Conservation (phyloP, 1,284 basidiomycete species). For the Sporisorium graminicola region DNA sequence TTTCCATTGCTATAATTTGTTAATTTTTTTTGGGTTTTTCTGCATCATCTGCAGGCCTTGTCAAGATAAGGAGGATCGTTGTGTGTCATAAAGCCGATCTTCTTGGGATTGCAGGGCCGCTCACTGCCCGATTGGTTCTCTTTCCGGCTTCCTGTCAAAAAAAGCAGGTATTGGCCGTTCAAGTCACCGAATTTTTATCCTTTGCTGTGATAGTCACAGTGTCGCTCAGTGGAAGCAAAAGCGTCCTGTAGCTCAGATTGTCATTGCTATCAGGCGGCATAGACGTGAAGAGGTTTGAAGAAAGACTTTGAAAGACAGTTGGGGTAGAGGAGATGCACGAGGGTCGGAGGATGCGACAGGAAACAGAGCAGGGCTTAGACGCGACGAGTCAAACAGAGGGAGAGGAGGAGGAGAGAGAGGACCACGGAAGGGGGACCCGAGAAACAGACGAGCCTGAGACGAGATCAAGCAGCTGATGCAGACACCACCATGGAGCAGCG, state of each 20-base stretch:
- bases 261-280: neutral
- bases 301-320: neutral
- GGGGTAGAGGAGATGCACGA: conserved; percentile 3
- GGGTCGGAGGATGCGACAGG: conserved; percentile 1
- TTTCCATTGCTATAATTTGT: too few species aligned
- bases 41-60: neutral
- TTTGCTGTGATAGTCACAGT: neutral
- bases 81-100: conserved; percentile 6
- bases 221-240: neutral
- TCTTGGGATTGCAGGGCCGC: neutral
- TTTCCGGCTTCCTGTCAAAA: neutral
- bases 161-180: neutral
- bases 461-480: neutral
- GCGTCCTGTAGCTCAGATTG: too few species aligned
- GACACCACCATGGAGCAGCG: neutral
- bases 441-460: neutral
- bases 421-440: too few species aligned
- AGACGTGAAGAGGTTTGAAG: neutral
- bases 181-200: neutral
- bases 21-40: neutral
- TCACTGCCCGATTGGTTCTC: neutral
- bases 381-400: neutral
- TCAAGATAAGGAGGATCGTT: neutral
- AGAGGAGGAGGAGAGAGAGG: neutral
- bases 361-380: conserved; percentile 1